Conservation (phyloP, 2,329 filamentous ascomycete genomes). For the Monilinia laxa region DNA sequence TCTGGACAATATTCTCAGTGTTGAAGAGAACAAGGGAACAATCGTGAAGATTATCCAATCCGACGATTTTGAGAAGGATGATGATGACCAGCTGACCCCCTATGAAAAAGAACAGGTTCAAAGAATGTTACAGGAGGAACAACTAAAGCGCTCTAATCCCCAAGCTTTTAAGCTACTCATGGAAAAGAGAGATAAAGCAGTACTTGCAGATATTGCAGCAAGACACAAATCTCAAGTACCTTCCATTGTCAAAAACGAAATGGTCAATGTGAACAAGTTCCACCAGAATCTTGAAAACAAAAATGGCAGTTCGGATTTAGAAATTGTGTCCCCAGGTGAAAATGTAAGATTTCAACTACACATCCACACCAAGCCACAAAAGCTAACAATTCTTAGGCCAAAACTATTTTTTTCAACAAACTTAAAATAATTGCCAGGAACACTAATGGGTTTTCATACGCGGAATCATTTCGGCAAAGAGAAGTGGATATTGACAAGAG, state of each 20-base stretch:
- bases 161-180: slow-evolving; percentile 23
- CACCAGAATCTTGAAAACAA: too few relatives aligned
- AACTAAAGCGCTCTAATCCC: slow-evolving; percentile 36
- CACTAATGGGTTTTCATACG: background rate
- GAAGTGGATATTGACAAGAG: background rate
- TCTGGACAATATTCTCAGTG: slow-evolving; percentile 50
- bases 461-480: background rate
- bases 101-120: slow-evolving; percentile 61
- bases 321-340: background rate
- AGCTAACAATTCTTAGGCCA: slow-evolving; percentile 8
- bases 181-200: background rate
- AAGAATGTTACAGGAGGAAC: slow-evolving; percentile 43
- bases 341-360: background rate
- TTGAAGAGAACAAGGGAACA: slow-evolving; percentile 26
- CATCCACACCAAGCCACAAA: background rate
- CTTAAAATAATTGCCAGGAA: background rate
- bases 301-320: background rate
- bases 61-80: slow-evolving; percentile 72
- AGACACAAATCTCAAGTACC: background rate
- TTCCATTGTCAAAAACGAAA: slow-evolving; percentile 4
- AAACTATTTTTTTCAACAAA: background rate
- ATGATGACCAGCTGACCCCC: slow-evolving; percentile 59
- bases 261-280: background rate
- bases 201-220: too few relatives aligned
- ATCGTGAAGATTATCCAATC: slow-evolving; percentile 63